These are phyloP conservation scores for Austropuccinia psidii DNA, from an alignment of 1,284 basidiomycete genomes.

Conservation along the genomic window DNA sequence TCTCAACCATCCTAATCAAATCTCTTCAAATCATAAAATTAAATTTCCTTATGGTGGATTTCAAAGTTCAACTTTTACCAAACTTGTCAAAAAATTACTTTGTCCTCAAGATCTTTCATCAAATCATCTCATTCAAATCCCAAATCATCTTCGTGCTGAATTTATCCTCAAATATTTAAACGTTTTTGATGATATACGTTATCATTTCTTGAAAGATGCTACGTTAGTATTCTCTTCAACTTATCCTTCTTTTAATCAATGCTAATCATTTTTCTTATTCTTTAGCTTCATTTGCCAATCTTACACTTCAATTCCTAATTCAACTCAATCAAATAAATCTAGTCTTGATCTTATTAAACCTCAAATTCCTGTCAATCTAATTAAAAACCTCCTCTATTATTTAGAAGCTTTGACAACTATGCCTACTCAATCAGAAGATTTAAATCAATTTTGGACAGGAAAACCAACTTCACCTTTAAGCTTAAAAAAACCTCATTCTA, in stretches of 20 bases:
- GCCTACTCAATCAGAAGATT: conserved; percentile 64
- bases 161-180: conserved; percentile 67
- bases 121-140: too few species aligned
- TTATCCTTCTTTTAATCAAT: not conserved
- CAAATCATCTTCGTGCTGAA: conserved; percentile 56
- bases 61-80: conserved; percentile 61
- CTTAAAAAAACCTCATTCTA: conserved; percentile 49
- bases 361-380: conserved; percentile 49
- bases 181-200: conserved; percentile 69
- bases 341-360: conserved; percentile 18
- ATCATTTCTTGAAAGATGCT: conserved; percentile 82
- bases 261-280: conserved; percentile 43
- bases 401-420: conserved; percentile 73
- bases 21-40: conserved; percentile 41
- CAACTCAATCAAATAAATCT: conserved; percentile 37
- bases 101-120: conserved; percentile 53
- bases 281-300: not conserved
- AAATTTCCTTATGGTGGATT: conserved; percentile 52
- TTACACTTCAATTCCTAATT: conserved; percentile 4
- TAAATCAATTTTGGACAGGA: conserved; percentile 79
- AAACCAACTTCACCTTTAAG: conserved; percentile 51
- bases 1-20: conserved; percentile 36
- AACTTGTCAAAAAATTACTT: conserved; percentile 58
- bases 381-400: conserved; percentile 63
- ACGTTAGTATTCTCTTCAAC: conserved; percentile 52